Percentiles rank a stretch among this genome's conserved stretches.
These are phyloP conservation scores for Verticillium isaacii DNA, from an alignment of 2,329 filamentous ascomycete genomes.

Conservation along the genomic window DNA sequence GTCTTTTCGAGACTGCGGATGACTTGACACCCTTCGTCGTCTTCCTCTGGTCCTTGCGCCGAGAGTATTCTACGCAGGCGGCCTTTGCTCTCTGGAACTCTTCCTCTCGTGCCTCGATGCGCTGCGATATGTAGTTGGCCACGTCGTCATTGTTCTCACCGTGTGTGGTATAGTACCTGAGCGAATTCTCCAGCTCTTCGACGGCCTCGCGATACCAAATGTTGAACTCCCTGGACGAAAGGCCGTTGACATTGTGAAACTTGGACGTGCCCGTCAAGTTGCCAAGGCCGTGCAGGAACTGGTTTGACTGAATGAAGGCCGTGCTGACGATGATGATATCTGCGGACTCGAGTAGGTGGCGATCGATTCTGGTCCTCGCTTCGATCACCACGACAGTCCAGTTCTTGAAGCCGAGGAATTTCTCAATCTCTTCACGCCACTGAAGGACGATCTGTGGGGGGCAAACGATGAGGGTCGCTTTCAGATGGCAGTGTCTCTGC, in stretches of 20 bases:
- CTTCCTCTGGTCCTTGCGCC: slow-evolving; percentile 2
- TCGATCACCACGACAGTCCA: slow-evolving; percentile 21
- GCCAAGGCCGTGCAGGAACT: background rate
- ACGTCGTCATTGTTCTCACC: background rate
- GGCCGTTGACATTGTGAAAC: background rate
- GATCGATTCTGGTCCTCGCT: slow-evolving; percentile 1
- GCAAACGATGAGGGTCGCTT: slow-evolving; percentile 33
- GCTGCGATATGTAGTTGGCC: background rate
- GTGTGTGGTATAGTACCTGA: too few species aligned
- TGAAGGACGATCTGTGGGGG: slow-evolving; percentile 34
- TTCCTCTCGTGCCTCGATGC: background rate
- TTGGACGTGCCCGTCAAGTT: slow-evolving; percentile 6
- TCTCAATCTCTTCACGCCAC: slow-evolving; percentile 27
- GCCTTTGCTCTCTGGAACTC: background rate
- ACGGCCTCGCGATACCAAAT: slow-evolving; percentile 5
- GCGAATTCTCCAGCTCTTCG: background rate
- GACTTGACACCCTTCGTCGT: background rate
- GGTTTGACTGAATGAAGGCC: background rate
- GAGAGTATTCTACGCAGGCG: background rate
- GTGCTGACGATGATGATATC: slow-evolving; percentile 32
- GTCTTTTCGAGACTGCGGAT: background rate
- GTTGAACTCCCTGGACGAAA: background rate
- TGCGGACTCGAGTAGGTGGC: slow-evolving; percentile 19
- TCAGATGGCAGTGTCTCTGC: slow-evolving; percentile 12
- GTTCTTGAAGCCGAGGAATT: slow-evolving; percentile 18